phyloP scores from a whole-genome alignment of 164 flowering plant genomes.

The Houttuynia cordata region DNA sequence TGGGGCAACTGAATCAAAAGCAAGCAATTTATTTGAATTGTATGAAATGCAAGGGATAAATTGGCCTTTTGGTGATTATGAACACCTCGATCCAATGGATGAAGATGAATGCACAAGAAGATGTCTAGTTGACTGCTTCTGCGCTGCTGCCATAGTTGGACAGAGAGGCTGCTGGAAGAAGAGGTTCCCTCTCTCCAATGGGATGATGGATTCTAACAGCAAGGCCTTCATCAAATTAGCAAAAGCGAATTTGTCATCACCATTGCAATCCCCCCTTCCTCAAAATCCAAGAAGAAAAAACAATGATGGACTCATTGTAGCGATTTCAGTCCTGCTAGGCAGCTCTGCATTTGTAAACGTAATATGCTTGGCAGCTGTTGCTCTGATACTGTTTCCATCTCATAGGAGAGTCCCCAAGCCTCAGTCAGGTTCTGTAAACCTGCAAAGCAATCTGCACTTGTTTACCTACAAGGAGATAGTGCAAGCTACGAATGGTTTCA shows the following conservation, averaged over 20 bases:
- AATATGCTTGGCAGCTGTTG: background rate
- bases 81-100: background rate
- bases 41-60: conserved; percentile 13
- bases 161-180: conserved; percentile 35
- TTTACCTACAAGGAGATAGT: conserved; percentile 9
- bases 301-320: conserved; percentile 6
- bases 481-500: conserved; percentile 12
- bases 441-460: background rate
- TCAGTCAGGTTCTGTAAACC: background rate
- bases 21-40: background rate
- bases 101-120: conserved; percentile 26
- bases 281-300: background rate
- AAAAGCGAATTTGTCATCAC: conserved; percentile 1
- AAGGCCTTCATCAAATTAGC: conserved; percentile 27
- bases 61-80: conserved; percentile 36
- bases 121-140: conserved; percentile 43
- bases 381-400: background rate
- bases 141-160: conserved; percentile 30
- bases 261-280: background rate
- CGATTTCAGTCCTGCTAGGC: conserved; percentile 22
- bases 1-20: background rate
- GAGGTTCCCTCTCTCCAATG: conserved; percentile 28
- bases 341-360: conserved; percentile 30
- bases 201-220: conserved; percentile 8
- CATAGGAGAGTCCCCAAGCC: background rate